A percentile compares a stretch with the other conserved stretches of the same genome.
Evolutionary conservation across 2,329 filamentous ascomycete species (phyloP).

Genomic region (Myriosclerotinia curreyana): DNA sequence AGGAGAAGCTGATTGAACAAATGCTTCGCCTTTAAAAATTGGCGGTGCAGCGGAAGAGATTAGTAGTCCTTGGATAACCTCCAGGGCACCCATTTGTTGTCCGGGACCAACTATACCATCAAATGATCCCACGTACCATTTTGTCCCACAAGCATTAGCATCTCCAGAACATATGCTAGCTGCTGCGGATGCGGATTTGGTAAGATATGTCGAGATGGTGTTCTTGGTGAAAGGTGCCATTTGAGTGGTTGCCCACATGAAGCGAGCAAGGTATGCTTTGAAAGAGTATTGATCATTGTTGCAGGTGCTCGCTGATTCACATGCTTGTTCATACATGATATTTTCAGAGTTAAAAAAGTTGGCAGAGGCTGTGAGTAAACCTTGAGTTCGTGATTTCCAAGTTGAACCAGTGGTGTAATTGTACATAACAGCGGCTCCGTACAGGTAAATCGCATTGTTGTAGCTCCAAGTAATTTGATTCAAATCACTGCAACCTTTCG

Average conservation of each 20-base stretch:
- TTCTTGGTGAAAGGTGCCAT: slow-evolving; percentile 54
- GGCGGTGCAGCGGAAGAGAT: slow-evolving; percentile 40
- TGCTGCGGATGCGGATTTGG: slow-evolving; percentile 54
- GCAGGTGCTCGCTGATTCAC: slow-evolving; percentile 57
- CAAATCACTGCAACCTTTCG: slow-evolving; percentile 49
- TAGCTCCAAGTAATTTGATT: slow-evolving; percentile 62
- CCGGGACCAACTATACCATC: slow-evolving; percentile 57
- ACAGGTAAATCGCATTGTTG: slow-evolving; percentile 62
- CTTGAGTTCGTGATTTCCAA: slow-evolving; percentile 54
- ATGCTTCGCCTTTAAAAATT: slow-evolving; percentile 21
- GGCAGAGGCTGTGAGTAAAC: slow-evolving; percentile 50
- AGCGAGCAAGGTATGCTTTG: slow-evolving; percentile 65
- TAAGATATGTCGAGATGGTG: slow-evolving; percentile 49
- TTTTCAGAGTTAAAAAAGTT: slow-evolving; percentile 56
- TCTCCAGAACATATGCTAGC: slow-evolving; percentile 56
- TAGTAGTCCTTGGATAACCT: slow-evolving; percentile 60
- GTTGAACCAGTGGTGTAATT: slow-evolving; percentile 53
- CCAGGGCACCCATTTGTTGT: slow-evolving; percentile 63
- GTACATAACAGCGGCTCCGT: slow-evolving; percentile 61
- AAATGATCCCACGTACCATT: slow-evolving; percentile 58
- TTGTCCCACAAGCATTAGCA: slow-evolving; percentile 52
- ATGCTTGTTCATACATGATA: slow-evolving; percentile 65
- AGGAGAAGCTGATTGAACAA: slow-evolving; percentile 22
- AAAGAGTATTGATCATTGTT: slow-evolving; percentile 63
- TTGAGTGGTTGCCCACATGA: slow-evolving; percentile 57